phyloP scores from a whole-genome alignment of 139 green algal species.

The Chlorella sp. region DNA sequence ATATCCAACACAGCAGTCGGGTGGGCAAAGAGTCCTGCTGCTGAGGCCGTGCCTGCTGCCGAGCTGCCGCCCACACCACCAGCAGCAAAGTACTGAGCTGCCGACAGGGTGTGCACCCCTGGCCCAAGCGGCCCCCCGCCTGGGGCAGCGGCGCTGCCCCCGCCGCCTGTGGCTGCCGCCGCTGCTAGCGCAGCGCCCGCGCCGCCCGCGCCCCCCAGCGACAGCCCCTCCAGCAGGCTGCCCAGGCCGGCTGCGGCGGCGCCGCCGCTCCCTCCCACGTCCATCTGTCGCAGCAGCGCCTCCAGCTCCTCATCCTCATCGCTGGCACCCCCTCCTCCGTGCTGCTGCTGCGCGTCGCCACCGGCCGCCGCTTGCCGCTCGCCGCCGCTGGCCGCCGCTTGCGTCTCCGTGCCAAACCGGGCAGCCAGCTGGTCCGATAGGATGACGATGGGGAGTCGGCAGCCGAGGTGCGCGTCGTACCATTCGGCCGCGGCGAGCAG shows the following conservation, averaged over 20 bases:
- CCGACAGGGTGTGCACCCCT: slow-evolving; percentile 31
- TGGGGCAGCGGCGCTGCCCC: background rate
- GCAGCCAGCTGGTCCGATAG: slow-evolving; percentile 29
- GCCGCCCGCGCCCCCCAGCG: background rate
- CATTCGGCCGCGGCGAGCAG: slow-evolving; percentile 32
- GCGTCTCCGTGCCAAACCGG: slow-evolving; percentile 2
- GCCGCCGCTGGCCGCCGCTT: background rate
- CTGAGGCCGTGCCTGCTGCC: too few relatives aligned
- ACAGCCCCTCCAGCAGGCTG: slow-evolving; percentile 14
- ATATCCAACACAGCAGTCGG: slow-evolving; percentile 26
- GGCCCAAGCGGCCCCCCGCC: slow-evolving; percentile 2
- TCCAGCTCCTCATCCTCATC: slow-evolving; percentile 24
- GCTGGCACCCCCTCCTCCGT: background rate
- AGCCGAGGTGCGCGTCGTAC: slow-evolving; percentile 52
- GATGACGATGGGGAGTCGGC: slow-evolving; percentile 42
- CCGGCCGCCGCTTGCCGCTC: background rate
- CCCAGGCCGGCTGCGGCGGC: background rate
- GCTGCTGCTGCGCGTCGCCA: background rate
- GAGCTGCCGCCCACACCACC: too few relatives aligned
- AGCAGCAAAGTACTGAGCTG: slow-evolving; percentile 32
- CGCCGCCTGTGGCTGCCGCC: background rate
- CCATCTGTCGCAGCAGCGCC: slow-evolving; percentile 20
- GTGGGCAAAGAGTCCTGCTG: too few relatives aligned
- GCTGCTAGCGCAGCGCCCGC: background rate
- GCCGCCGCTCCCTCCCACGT: background rate